phyloP scores from a whole-genome alignment of 805 yeast species.

The Starmerella tilneyi region DNA sequence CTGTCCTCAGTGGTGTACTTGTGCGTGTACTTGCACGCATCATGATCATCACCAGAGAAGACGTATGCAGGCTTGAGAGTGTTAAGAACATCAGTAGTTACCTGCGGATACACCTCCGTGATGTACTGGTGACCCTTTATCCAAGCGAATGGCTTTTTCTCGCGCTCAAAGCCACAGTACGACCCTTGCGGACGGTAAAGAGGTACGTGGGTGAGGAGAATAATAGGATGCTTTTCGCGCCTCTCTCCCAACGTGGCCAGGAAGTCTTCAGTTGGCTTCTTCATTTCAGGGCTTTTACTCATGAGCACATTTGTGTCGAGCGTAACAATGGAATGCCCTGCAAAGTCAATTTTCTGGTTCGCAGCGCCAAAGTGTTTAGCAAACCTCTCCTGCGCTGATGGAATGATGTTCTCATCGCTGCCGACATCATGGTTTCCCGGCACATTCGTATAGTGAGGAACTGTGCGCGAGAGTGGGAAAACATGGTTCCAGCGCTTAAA shows the following conservation, averaged over 20 bases:
- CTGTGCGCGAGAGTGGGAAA: slow-evolving; percentile 39
- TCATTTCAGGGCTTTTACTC: slow-evolving; percentile 40
- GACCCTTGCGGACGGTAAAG: slow-evolving; percentile 54
- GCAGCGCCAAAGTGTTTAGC: slow-evolving; percentile 64
- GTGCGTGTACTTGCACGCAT: slow-evolving; percentile 75
- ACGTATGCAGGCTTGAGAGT: slow-evolving; percentile 54
- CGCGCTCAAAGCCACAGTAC: slow-evolving; percentile 68
- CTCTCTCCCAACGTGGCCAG: slow-evolving; percentile 33
- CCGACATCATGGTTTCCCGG: slow-evolving; percentile 99
- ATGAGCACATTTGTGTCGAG: slow-evolving; percentile 79
- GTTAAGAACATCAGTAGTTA: slow-evolving; percentile 49
- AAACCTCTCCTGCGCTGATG: slow-evolving; percentile 52
- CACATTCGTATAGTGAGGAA: slow-evolving; percentile 27
- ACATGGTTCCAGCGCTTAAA: slow-evolving; percentile 54
- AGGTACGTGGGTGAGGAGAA: slow-evolving; percentile 82
- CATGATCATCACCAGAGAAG: slow-evolving; percentile 95
- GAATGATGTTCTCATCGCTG: slow-evolving; percentile 62
- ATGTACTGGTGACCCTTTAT: slow-evolving; percentile 76
- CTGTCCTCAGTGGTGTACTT: slow-evolving; percentile 23
- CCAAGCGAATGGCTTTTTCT: slow-evolving; percentile 58
- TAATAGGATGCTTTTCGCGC: slow-evolving; percentile 10
- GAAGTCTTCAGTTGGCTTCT: slow-evolving; percentile 42
- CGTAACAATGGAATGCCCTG: slow-evolving; percentile 64
- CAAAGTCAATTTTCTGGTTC: slow-evolving; percentile 42
- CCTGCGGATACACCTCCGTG: slow-evolving; percentile 61